Conservation (phyloP, 352 stramenopile species). For the Elongisporangium prolatum region DNA sequence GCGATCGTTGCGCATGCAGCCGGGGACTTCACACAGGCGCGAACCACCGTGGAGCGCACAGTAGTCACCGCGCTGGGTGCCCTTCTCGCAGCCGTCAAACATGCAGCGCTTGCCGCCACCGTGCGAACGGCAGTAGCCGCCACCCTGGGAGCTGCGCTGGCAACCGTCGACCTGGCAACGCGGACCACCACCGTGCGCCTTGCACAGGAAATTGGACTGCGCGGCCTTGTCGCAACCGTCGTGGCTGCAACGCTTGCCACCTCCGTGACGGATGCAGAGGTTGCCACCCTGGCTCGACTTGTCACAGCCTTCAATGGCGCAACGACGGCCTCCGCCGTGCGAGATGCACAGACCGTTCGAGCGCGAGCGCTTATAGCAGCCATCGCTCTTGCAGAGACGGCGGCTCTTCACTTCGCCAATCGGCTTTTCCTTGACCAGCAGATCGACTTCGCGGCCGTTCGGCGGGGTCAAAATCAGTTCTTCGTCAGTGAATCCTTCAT, state of each 20-base stretch:
- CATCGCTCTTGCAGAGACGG: constrained; percentile 61
- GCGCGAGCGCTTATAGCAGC: constrained; percentile 85
- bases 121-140: constrained; percentile 81
- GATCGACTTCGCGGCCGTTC: constrained; percentile 3
- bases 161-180: constrained; percentile 72
- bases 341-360: constrained; percentile 85
- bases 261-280: constrained; percentile 84
- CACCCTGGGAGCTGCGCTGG: constrained; percentile 68
- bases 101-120: constrained; percentile 86
- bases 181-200: constrained; percentile 75
- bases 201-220: constrained; percentile 85
- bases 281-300: constrained; percentile 79
- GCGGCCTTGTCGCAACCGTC: constrained; percentile 76
- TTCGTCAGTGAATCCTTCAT: constrained; percentile 63
- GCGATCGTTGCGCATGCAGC: constrained; percentile 84
- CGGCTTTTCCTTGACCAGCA: constrained; percentile 17
- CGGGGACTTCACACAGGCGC: constrained; percentile 71
- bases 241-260: constrained; percentile 75
- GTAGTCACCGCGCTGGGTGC: constrained; percentile 83
- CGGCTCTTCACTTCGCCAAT: constrained; percentile 47
- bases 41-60: constrained; percentile 83
- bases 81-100: constrained; percentile 81
- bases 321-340: constrained; percentile 76
- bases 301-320: constrained; percentile 69
- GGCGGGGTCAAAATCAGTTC: constrained; percentile 54